Evolutionary conservation across 371 early-diverging fungal species (phyloP), one percentile per base, ranked within the genome.

Genomic region (Phascolomyces articulosus): DNA sequence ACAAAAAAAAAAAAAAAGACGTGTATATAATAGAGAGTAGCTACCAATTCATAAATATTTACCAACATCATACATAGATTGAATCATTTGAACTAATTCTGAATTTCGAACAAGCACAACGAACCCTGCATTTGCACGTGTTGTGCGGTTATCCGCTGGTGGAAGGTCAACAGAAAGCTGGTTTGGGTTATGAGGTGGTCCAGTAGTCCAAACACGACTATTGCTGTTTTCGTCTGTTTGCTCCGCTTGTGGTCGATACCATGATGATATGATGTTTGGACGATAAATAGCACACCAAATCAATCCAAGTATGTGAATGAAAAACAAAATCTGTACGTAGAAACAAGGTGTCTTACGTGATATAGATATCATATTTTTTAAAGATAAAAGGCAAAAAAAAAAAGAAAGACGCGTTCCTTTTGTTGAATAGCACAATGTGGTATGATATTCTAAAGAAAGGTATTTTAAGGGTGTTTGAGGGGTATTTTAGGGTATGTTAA

Each of bases 51-150:
- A 2, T 82, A 86, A 20, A 31, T 28, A 54, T 55, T 15, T 65
- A 60, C 65, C 75, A 29, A 95, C 78, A 69, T 88, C 83, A 20
- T 71, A 76, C 70, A 97, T 81, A 2, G 94, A 83, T n/a, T 60
- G 63, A 24, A 73, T 67, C 65, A 95, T 85, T 8, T 80, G 87
- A 29, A 80, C 55, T 29, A 93, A 71, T 58, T 98, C 97, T 4
- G 68, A 63, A 69, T 98, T 94, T 29, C 96, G 76, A 0, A 78
- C 82, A 0, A 87, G 60, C 34, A 85, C 78, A 16, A 87, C 80
- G 70, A 91, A 87, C 1, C 82, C 86, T 0, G 89, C 93, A 61
- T 79, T 66, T 51, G 69, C 62, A 56, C 89, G 71, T 40, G 79
- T 51, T 21, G 77, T 64, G 24, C 51, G 55, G 34, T 76, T 74